These are phyloP conservation scores for Bretschneidera sinensis DNA, from an alignment of 345 rosid species.

Conservation along the genomic window DNA sequence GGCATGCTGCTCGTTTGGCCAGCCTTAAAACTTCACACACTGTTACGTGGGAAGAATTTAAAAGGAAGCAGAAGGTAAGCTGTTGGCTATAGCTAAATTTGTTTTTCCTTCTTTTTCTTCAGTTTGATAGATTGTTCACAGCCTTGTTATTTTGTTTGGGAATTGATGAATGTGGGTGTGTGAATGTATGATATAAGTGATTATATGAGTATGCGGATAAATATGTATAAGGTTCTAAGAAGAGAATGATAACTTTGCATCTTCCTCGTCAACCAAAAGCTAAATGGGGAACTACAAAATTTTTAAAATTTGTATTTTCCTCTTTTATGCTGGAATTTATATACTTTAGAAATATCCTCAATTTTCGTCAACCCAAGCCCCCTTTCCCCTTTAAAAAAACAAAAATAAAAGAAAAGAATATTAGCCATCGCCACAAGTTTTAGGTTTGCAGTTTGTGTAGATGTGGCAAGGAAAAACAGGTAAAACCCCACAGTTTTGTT, in stretches of 20 bases:
- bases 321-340: not conserved
- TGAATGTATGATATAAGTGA: not conserved
- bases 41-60: slow-evolving; percentile 90
- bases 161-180: not conserved
- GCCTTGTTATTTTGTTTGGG: too few species aligned
- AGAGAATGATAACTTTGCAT: too few species aligned
- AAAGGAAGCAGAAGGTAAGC: slow-evolving; percentile 81
- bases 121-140: not conserved
- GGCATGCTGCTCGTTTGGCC: slow-evolving; percentile 99
- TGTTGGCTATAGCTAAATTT: not conserved
- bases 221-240: too few species aligned
- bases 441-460: too few species aligned
- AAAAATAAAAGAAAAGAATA: too few species aligned
- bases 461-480: too few species aligned
- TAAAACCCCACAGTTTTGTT: too few species aligned
- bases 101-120: not conserved
- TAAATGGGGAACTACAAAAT: not conserved
- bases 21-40: slow-evolving; percentile 95
- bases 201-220: too few species aligned
- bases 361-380: too few species aligned
- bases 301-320: not conserved
- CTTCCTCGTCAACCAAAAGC: not conserved
- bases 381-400: too few species aligned
- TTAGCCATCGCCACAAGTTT: too few species aligned
- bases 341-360: not conserved